phyloP scores from a whole-genome alignment of 2,329 filamentous ascomycete genomes.

The Fonsecaea monophora region DNA sequence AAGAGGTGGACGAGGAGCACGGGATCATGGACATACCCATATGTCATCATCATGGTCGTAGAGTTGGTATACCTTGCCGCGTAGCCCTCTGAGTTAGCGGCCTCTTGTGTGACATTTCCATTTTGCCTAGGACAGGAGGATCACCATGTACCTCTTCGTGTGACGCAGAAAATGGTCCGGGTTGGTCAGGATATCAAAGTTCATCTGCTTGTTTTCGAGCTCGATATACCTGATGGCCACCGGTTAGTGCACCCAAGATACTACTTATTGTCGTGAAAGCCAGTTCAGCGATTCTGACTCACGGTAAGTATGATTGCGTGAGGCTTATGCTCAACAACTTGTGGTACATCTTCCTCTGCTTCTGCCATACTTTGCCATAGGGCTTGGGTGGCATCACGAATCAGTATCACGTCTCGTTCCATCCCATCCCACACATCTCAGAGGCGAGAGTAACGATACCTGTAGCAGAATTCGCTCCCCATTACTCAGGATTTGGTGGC shows the following conservation, averaged over 20 bases:
- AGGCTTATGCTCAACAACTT: constrained; percentile 56
- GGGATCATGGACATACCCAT: neutral
- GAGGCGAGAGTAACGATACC: constrained; percentile 20
- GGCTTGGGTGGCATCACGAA: neutral
- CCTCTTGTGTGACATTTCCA: no score
- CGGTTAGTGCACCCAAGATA: neutral
- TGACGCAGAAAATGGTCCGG: constrained; percentile 54
- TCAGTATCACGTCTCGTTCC: neutral
- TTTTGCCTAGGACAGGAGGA: constrained; percentile 49
- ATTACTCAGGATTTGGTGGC: constrained; percentile 44
- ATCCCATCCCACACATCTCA: neutral
- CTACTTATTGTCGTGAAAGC: no score
- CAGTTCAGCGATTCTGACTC: constrained; percentile 37
- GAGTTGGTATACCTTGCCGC: neutral
- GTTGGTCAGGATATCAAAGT: constrained; percentile 55
- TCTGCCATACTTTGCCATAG: constrained; percentile 14
- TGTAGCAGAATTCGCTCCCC: constrained; percentile 44
- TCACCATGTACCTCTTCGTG: constrained; percentile 53
- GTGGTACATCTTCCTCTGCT: constrained; percentile 49
- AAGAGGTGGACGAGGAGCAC: neutral
- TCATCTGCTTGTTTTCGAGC: constrained; percentile 63
- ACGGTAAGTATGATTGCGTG: constrained; percentile 59
- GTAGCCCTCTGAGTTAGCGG: no score
- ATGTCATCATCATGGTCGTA: neutral
- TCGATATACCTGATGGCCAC: constrained; percentile 44